Evolutionary conservation across 2,329 filamentous ascomycete species (phyloP), one percentile per base, ranked within the genome.

Genomic region (Mycocentrospora acerina): DNA sequence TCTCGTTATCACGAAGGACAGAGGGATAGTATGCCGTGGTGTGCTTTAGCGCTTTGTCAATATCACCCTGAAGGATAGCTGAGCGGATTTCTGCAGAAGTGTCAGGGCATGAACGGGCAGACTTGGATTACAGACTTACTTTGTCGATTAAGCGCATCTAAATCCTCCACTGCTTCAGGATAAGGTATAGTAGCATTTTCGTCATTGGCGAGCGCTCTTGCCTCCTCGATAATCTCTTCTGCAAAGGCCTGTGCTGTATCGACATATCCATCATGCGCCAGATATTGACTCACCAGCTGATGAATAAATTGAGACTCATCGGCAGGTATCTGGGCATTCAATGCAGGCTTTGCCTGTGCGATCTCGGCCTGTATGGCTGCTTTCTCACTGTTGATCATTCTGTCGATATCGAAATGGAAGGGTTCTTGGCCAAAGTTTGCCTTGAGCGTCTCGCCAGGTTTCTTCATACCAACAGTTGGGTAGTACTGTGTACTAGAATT

Each of bases 231-330:
- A 17, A 95, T 82, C 59, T 97, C 91, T 53, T 85, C 78, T 3
- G 87, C 83, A 73, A 98, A 97, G 0, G 88, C 89, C 48, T 84
- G 81, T 7, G 90, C 90, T 0, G 91, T 95, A 52, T 96, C 91
- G 7, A 96, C 85, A 53, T 96, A 97, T 42, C 93, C 93, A 57
- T 97, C 93, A 55, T 97, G 91, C 25, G 90, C 87, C 11, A 98
- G 73, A 53, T 95, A 97, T 67, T 96, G 90, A 26, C 90, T 77
- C 13, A 91, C 82, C 40, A 97, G 73, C 53, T 86, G 80, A 62
- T 96, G 90, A 25, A 95, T 82, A 32, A 97, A 76, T 17, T 86
- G 77, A 2, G 82, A 84, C 66, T 96, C 91, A 44, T 79, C 81
- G 46, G 87, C 72, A 7, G 42, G 32, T 2, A 39, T 36, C 10